Evolutionary conservation across 2,329 filamentous ascomycete species (phyloP), one percentile per base, ranked within the genome.

Genomic region (Neurospora sp.): DNA sequence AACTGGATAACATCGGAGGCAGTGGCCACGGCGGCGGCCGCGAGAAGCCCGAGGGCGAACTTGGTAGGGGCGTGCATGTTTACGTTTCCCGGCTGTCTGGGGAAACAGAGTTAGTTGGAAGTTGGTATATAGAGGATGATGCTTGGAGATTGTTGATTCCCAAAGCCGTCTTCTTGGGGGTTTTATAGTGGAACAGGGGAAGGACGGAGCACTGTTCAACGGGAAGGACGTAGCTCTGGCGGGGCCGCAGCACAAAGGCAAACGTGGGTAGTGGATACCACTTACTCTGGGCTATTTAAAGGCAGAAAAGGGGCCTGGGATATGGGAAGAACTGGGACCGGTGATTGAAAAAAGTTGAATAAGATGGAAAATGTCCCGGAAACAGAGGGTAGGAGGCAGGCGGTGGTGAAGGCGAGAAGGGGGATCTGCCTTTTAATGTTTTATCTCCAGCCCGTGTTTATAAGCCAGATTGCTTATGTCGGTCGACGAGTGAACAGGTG

Each of bases 1-100:
- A 99, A 86, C 76, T 93, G 89, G 77, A 89, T 82, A 74, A 99
- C 96, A 80, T 98, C 93, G 66, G 93, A 97, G 67, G 89, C 86
- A 73, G 87, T 84, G 76, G 87, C 90, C 74, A 85, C 81, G 74
- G 85, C 84, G 72, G 86, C 85, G 71, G 84, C 81, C 74, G 85
- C 84, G 76, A 88, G 78, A 76, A 87, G 82, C 82, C 85, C 83
- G 75, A 83, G 81, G 76, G 84, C 82, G 73, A 87, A 76, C 75
- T 80, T 82, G 79, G 84, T 84, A 76, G 82, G 80, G 71, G 73
- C 73, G 72, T 82, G 82, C 84, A 86, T 86, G 72, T 76, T 81
- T 77, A 75, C 68, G 69, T 9, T 68, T 70, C 68, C 69, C 72
- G 46, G 66, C 67, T 66, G 66, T 71, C 40, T 68, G 68, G 46